These are phyloP conservation scores for Venturia aucupariae DNA, from an alignment of 2,329 filamentous ascomycete species.

Conservation along the genomic window DNA sequence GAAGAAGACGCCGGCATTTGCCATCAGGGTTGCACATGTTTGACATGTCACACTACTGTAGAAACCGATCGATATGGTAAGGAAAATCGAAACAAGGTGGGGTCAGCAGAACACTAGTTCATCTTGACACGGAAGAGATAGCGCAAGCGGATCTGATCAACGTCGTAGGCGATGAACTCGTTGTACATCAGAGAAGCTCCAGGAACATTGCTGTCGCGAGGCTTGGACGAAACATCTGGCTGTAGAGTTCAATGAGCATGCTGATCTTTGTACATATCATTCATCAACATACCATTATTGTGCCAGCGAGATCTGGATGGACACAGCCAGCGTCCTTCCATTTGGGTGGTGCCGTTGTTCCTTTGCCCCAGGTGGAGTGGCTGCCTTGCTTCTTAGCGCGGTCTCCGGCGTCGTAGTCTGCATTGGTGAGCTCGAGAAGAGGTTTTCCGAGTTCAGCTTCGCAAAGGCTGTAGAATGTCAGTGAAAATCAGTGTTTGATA, in stretches of 20 bases:
- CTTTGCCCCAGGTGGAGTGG: constrained; percentile 62
- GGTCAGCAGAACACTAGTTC: neutral
- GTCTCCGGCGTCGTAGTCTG: constrained; percentile 55
- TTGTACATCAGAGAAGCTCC: constrained; percentile 53
- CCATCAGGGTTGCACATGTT: too few relatives aligned
- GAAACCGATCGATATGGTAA: too few relatives aligned
- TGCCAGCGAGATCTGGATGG: constrained; percentile 54
- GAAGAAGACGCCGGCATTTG: neutral
- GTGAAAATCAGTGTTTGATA: neutral
- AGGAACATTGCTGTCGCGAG: constrained; percentile 39
- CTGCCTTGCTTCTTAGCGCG: constrained; percentile 51
- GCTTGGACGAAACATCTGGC: constrained; percentile 40
- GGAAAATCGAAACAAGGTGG: too few relatives aligned
- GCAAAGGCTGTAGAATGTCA: constrained; percentile 44
- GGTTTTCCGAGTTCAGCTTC: constrained; percentile 75
- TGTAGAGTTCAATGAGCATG: constrained; percentile 18
- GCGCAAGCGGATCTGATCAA: constrained; percentile 59
- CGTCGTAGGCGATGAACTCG: constrained; percentile 64
- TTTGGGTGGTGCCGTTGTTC: constrained; percentile 49
- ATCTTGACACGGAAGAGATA: constrained; percentile 56
- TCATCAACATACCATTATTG: constrained; percentile 53
- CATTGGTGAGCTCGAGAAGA: constrained; percentile 51
- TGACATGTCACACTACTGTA: too few relatives aligned
- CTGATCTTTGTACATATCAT: constrained; percentile 19
- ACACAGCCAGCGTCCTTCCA: constrained; percentile 71